Conservation (phyloP, 2,329 filamentous ascomycete species). For the Epichloe baconii region DNA sequence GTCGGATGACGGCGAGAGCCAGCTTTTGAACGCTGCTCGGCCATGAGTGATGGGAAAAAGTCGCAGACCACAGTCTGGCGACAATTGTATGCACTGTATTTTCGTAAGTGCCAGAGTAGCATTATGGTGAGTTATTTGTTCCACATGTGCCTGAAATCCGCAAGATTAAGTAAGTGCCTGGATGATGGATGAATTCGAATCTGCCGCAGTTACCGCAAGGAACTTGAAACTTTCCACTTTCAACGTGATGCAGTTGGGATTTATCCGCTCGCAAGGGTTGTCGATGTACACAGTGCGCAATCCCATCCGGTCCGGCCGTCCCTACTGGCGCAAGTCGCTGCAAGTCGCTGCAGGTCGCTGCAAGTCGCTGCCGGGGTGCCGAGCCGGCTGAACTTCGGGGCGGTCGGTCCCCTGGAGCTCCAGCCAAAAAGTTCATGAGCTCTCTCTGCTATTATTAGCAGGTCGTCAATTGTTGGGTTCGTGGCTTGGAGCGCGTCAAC, state of each 20-base stretch:
- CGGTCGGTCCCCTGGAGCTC: conserved; percentile 10
- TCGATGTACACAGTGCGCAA: background rate
- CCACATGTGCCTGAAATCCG: background rate
- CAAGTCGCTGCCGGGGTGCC: background rate
- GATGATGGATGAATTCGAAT: background rate
- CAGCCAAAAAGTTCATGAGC: conserved; percentile 13
- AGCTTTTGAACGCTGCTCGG: background rate
- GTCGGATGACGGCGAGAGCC: background rate
- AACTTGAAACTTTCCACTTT: background rate
- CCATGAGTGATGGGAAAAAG: background rate
- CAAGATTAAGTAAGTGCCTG: background rate
- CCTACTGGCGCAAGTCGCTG: background rate
- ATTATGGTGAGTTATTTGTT: background rate
- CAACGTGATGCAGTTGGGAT: background rate
- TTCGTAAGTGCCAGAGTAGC: background rate
- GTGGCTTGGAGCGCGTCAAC: conserved; percentile 19
- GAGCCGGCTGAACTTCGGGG: conserved; percentile 15
- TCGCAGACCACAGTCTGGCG: background rate
- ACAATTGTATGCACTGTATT: background rate
- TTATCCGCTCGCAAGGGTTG: background rate
- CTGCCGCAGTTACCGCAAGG: background rate
- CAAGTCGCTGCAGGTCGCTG: background rate
- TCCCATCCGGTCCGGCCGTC: background rate
- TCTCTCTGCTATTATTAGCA: too few species aligned
- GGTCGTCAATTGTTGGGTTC: too few species aligned